Evolutionary conservation across 78 protist genomes (phyloP), one percentile per base, ranked within the genome.

Genomic region (Anaeramoeba ignava): DNA sequence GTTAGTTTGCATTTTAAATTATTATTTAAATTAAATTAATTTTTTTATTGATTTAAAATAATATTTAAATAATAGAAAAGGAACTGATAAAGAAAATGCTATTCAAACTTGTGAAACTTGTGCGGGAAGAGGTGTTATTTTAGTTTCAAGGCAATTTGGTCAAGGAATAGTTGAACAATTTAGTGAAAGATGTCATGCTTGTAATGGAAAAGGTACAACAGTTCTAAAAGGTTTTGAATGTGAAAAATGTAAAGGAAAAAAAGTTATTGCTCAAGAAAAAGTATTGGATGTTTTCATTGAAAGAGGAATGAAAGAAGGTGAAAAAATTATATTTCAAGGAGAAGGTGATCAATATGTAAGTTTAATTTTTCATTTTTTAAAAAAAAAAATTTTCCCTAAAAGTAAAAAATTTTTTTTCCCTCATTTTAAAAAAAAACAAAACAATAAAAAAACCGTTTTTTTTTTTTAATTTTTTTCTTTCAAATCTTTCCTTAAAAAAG

Each of bases 111-210:
- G 96, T 88, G 85, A 85, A 34, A 82, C 54, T 1, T 96, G 98
- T 87, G 3, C 85, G 3, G 98, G 98, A 17, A 41, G 40, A 1
- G 96, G 97, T 38, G 31, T 90, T 42, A 82, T 80, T 54, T 78
- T 93, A n/a, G 54, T 78, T 41, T 83, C 84, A 38, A 90, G 91
- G 31, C 88, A n/a, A 79, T 31, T 93, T 37, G 96, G 93, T 1
- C 96, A 95, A 40, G 97, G 97, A 81, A 88, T 95, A 89, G 90
- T 93, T 40, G 94, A 91, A 87, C 92, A 93, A 87, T 8, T 90
- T 38, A 54, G n/a, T n/a, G 0, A 87, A 78, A 8, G 33, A 12
- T 95, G 98, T 91, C 33, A 40, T 41, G 79, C 82, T 0, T 95
- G 98, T 88, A 33, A 82, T 39, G 97, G 96, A 27, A 87, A 82